Percentiles rank a stretch among this genome's conserved stretches.
Conservation (phyloP, 2,329 filamentous ascomycete species). For the Nemania sp. region DNA sequence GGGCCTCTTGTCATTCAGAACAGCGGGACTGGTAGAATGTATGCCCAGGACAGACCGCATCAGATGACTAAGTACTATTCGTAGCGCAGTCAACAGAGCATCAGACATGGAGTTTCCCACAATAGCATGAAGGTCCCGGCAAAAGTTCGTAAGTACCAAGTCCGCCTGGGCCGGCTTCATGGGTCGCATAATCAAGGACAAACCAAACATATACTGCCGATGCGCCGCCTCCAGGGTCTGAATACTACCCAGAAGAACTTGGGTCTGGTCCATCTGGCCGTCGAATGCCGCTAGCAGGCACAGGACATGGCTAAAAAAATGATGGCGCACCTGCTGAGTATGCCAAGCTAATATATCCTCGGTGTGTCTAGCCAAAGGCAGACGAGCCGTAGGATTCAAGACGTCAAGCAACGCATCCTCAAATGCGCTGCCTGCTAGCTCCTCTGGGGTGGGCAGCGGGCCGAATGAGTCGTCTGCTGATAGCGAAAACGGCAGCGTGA, state of each 20-base stretch:
- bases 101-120: constrained; percentile 65
- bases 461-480: constrained; percentile 59
- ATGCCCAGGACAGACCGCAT: constrained; percentile 54
- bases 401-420: constrained; percentile 57
- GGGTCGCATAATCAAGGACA: constrained; percentile 55
- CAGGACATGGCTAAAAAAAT: constrained; percentile 63
- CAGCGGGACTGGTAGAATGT: constrained; percentile 7
- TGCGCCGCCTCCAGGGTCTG: constrained; percentile 63
- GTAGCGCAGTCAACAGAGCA: constrained; percentile 57
- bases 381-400: constrained; percentile 49
- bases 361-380: constrained; percentile 55
- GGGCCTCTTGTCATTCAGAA: constrained; percentile 16
- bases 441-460: constrained; percentile 47
- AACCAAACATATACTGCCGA: constrained; percentile 58
- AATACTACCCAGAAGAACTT: constrained; percentile 56
- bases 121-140: constrained; percentile 64
- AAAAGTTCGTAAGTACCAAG: constrained; percentile 54
- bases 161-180: constrained; percentile 46
- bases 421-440: constrained; percentile 48
- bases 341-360: constrained; percentile 65
- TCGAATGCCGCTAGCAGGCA: constrained; percentile 56
- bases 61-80: constrained; percentile 56
- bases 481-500: constrained; percentile 60
- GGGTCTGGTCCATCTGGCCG: constrained; percentile 45
- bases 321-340: constrained; percentile 61